Percentiles rank a stretch among this genome's conserved stretches.
Conservation (phyloP, 768 basidiomycete species). For the Tricholoma bakamatsutake region DNA sequence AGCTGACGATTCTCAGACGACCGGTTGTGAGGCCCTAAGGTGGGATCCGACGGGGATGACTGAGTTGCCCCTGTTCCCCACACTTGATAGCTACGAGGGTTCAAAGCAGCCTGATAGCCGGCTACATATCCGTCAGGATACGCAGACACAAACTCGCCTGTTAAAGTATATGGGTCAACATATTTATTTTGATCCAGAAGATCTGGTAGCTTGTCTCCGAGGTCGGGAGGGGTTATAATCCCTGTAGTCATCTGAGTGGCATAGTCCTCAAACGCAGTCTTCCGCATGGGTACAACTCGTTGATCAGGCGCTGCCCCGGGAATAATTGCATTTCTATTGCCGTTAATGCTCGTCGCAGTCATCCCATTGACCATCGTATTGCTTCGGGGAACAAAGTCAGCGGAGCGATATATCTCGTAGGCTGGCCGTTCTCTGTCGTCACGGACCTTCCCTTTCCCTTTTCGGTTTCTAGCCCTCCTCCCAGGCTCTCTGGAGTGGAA, state of each 20-base stretch:
- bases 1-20: not conserved
- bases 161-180: slow-evolving; percentile 20
- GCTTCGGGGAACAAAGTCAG: not conserved
- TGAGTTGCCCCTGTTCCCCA: not conserved
- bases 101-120: slow-evolving; percentile 17
- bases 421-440: not conserved
- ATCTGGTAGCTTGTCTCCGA: not conserved
- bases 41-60: not conserved
- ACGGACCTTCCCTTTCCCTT: not conserved
- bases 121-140: slow-evolving; percentile 21
- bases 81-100: not conserved
- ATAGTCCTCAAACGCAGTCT: slow-evolving; percentile 3
- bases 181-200: not conserved
- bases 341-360: not conserved
- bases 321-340: slow-evolving; percentile 24
- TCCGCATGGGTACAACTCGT: slow-evolving; percentile 20
- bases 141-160: slow-evolving; percentile 17
- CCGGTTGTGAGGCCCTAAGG: not conserved
- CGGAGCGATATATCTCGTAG: not conserved
- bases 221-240: not conserved
- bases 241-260: not conserved
- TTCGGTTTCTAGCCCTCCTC: not conserved
- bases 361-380: not conserved
- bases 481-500: not conserved
- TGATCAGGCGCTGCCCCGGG: slow-evolving; percentile 26